These are phyloP conservation scores for Euphorbia celastroides DNA, from an alignment of 441 rosid genomes.

Conservation along the genomic window DNA sequence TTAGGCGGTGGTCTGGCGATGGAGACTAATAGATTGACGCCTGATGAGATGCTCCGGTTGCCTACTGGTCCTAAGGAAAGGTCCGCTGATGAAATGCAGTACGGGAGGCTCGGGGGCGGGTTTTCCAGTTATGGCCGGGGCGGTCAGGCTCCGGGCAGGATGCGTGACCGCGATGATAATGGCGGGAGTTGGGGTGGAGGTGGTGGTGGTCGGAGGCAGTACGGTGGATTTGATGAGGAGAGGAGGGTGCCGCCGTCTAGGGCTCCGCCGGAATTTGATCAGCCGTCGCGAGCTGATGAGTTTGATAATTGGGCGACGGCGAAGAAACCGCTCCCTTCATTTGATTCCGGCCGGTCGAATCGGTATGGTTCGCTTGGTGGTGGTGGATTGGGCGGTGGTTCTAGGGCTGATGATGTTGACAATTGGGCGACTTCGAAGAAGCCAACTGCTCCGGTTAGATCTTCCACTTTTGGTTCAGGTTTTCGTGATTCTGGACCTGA, in stretches of 20 bases:
- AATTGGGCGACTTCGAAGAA: constrained; percentile 56
- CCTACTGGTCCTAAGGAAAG: constrained; percentile 94
- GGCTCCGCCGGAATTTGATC: constrained; percentile 80
- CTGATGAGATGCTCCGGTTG: constrained; percentile 68
- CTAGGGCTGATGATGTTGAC: constrained; percentile 52
- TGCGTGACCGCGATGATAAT: constrained; percentile 43
- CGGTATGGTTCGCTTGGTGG: constrained; percentile 57
- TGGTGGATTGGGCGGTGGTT: constrained; percentile 38
- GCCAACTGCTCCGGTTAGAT: constrained; percentile 34
- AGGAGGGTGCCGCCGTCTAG: constrained; percentile 65
- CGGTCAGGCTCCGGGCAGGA: constrained; percentile 34
- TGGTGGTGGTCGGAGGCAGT: constrained; percentile 48
- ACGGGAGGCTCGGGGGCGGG: constrained; percentile 79
- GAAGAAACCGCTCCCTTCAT: constrained; percentile 49
- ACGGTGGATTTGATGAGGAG: constrained; percentile 71
- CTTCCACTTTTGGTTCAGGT: constrained; percentile 65
- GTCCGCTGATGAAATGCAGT: constrained; percentile 81
- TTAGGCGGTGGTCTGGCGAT: constrained; percentile 6
- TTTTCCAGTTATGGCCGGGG: constrained; percentile 59
- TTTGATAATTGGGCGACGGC: constrained; percentile 67
- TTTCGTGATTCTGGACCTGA: constrained; percentile 55
- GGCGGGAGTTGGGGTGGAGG: constrained; percentile 58
- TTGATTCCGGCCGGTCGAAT: constrained; percentile 53
- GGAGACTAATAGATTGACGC: constrained; percentile 46
- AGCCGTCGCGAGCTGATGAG: constrained; percentile 80